These are phyloP conservation scores for Pichia heedii DNA, from an alignment of 805 yeast genomes.

Conservation along the genomic window DNA sequence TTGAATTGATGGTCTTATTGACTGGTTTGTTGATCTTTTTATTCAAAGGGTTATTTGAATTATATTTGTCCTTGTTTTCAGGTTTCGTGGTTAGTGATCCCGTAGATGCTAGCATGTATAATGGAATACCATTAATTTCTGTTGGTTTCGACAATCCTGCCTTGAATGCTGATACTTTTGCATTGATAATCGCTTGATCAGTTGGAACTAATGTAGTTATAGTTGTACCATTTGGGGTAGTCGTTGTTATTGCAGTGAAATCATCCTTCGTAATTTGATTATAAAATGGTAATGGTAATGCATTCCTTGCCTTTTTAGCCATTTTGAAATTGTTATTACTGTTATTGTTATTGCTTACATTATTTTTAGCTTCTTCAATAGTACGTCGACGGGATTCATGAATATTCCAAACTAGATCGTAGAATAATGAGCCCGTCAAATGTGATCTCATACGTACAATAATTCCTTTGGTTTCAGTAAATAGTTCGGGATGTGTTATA, in stretches of 20 bases:
- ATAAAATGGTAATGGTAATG: conserved; percentile 79
- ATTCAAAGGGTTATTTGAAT: background rate
- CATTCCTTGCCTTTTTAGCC: conserved; percentile 18
- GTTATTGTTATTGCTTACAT: background rate
- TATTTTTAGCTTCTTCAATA: conserved; percentile 30
- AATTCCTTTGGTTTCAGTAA: conserved; percentile 51
- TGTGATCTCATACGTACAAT: conserved; percentile 87
- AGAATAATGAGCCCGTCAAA: conserved; percentile 80
- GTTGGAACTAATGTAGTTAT: conserved; percentile 85
- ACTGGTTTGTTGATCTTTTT: background rate
- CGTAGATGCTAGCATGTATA: conserved; percentile 62
- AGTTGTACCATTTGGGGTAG: conserved; percentile 90
- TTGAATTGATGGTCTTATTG: background rate
- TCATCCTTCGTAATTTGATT: conserved; percentile 86
- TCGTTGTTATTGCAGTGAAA: conserved; percentile 73
- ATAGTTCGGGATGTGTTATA: conserved; percentile 78
- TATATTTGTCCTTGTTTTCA: background rate
- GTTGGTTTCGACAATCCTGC: conserved; percentile 43
- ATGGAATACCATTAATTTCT: conserved; percentile 32
- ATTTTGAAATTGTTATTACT: conserved; percentile 5
- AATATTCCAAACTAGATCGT: conserved; percentile 88
- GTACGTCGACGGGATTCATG: conserved; percentile 85
- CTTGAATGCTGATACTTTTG: conserved; percentile 48
- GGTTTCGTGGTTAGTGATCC: conserved; percentile 42
- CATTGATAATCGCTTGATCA: conserved; percentile 59